Percentiles rank a stretch among this genome's conserved stretches.
Conservation (phyloP, 2,329 filamentous ascomycete genomes). For the Aspergillus oerlinghausenensis region DNA sequence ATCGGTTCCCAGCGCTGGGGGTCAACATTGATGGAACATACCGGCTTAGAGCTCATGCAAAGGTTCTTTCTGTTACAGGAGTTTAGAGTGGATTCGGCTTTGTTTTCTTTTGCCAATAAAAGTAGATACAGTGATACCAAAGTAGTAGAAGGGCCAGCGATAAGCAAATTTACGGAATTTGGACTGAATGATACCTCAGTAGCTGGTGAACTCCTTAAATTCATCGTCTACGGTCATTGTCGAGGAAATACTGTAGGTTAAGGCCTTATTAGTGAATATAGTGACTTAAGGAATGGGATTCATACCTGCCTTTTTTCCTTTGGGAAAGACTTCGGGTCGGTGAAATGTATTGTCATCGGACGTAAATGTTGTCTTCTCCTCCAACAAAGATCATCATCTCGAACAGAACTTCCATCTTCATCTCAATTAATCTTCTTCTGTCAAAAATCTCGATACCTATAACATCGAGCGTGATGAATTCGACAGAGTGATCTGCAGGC, state of each 20-base stretch:
- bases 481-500: neutral
- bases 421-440: neutral
- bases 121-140: neutral
- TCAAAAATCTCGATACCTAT: neutral
- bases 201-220: neutral
- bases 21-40: constrained; percentile 7
- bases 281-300: neutral
- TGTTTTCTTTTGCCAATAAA: neutral
- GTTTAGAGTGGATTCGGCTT: neutral
- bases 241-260: neutral
- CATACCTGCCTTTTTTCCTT: neutral
- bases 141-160: neutral
- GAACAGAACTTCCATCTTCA: neutral
- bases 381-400: neutral
- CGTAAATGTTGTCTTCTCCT: constrained; percentile 1
- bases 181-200: neutral
- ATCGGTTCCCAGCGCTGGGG: constrained; percentile 9
- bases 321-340: neutral
- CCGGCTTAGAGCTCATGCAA: neutral
- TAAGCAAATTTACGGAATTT: neutral
- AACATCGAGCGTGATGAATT: neutral
- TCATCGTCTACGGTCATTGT: neutral
- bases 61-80: neutral
- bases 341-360: constrained; percentile 16
- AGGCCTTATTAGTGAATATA: neutral